Evolutionary conservation across 768 basidiomycete genomes (phyloP).

Genomic region (Lentinula sp.): DNA sequence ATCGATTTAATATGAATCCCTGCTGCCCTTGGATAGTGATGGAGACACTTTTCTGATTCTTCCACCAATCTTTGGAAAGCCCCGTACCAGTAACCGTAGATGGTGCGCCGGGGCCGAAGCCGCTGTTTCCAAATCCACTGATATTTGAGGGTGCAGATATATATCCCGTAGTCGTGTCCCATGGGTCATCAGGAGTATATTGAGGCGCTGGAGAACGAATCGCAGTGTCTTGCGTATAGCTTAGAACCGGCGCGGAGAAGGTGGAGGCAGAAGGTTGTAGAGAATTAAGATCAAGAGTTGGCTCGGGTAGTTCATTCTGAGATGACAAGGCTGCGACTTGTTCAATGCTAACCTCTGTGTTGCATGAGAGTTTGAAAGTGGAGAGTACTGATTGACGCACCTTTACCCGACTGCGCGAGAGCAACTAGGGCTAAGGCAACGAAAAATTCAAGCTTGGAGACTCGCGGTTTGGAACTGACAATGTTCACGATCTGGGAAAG

Average conservation of each 20-base stretch:
- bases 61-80: constrained; percentile 83
- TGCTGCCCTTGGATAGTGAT: constrained; percentile 81
- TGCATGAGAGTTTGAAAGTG: not conserved
- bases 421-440: constrained; percentile 86
- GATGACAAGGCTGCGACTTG: constrained; percentile 66
- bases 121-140: constrained; percentile 17
- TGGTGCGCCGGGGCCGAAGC: constrained; percentile 30
- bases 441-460: constrained; percentile 88
- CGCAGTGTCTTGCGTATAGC: constrained; percentile 37
- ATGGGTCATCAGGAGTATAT: constrained; percentile 64
- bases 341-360: constrained; percentile 71
- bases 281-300: constrained; percentile 56
- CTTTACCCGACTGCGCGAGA: constrained; percentile 77
- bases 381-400: constrained; percentile 26
- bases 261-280: constrained; percentile 50
- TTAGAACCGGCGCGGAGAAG: constrained; percentile 32
- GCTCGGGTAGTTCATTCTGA: constrained; percentile 74
- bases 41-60: constrained; percentile 63
- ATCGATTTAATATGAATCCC: constrained; percentile 86
- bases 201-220: constrained; percentile 40
- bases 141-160: constrained; percentile 21
- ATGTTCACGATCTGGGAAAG: constrained; percentile 78
- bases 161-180: constrained; percentile 41
- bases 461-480: constrained; percentile 72
- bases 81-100: constrained; percentile 68